These are phyloP conservation scores for Pittosporum tobira DNA, from an alignment of 129 eudicot species.

Conservation along the genomic window DNA sequence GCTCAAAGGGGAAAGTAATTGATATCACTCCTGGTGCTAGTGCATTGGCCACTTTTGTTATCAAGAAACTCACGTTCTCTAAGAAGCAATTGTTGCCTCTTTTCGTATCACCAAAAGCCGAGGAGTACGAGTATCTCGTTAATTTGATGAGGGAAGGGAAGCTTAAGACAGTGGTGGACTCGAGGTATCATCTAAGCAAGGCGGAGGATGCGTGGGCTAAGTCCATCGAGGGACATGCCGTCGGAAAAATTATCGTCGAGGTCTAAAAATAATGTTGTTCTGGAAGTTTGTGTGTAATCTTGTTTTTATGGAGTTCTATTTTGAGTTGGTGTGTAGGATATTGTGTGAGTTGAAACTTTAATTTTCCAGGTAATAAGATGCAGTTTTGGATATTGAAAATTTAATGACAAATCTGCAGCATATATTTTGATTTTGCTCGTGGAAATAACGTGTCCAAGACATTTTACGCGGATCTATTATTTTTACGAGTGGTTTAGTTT, in stretches of 20 bases:
- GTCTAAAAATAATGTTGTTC: too few species aligned
- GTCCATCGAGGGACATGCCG: conserved; percentile 76
- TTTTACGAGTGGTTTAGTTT: too few species aligned
- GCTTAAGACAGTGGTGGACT: conserved; percentile 57
- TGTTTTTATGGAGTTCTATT: too few species aligned
- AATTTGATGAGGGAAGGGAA: conserved; percentile 63
- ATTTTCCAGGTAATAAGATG: too few species aligned
- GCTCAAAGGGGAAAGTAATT: conserved; percentile 46
- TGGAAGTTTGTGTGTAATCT: not conserved
- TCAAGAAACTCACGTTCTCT: conserved; percentile 53
- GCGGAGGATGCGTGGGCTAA: conserved; percentile 79
- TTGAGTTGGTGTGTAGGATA: not conserved
- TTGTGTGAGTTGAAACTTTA: too few species aligned
- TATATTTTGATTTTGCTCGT: too few species aligned
- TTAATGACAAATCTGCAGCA: too few species aligned
- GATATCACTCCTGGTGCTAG: conserved; percentile 51
- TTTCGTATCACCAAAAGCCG: conserved; percentile 33
- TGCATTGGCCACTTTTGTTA: conserved; percentile 41
- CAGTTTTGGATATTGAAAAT: too few species aligned
- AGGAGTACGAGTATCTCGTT: conserved; percentile 35
- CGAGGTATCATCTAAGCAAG: conserved; percentile 45
- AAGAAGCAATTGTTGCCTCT: conserved; percentile 58
- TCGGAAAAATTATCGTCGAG: conserved; percentile 71
- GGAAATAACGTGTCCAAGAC: too few species aligned
- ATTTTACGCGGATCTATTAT: too few species aligned